A percentile compares a stretch with the other conserved stretches of the same genome.
These are phyloP conservation scores for Pistacia integerrima DNA, from an alignment of 345 rosid species.

Conservation along the genomic window DNA sequence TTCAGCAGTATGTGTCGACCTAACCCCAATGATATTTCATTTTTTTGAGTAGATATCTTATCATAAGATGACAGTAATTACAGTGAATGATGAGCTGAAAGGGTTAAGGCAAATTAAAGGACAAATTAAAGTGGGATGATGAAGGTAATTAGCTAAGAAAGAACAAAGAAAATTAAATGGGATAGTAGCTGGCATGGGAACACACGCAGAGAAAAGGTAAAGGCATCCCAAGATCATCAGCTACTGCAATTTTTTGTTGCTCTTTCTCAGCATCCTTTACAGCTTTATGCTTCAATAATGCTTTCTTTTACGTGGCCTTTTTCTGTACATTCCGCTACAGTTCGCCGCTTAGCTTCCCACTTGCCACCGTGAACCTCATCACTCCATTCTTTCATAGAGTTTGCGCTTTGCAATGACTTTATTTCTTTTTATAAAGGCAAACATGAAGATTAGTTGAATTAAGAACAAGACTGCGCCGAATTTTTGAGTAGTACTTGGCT, in stretches of 20 bases:
- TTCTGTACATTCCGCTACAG: neutral
- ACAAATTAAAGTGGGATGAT: neutral
- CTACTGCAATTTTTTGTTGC: neutral
- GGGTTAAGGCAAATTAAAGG: neutral
- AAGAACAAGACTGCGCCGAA: too few species aligned
- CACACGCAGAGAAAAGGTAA: neutral
- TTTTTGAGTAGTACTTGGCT: too few species aligned
- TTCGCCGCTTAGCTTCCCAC: conserved; percentile 9
- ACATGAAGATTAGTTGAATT: too few species aligned
- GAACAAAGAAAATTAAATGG: too few species aligned
- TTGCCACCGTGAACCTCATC: neutral
- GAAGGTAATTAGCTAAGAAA: too few species aligned
- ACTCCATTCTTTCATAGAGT: too few species aligned
- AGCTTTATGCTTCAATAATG: conserved; percentile 11
- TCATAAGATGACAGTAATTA: too few species aligned
- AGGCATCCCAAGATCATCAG: conserved; percentile 3
- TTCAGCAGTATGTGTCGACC: neutral
- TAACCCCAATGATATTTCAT: neutral
- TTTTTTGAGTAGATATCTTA: too few species aligned
- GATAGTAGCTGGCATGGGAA: conserved; percentile 3
- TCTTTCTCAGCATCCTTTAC: conserved; percentile 16
- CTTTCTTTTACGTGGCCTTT: neutral
- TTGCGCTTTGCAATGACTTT: too few species aligned
- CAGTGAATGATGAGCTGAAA: too few species aligned
- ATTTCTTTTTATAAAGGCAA: too few species aligned